phyloP scores from a whole-genome alignment of 352 stramenopile genomes.

The Hyaloperonospora brassicae region DNA sequence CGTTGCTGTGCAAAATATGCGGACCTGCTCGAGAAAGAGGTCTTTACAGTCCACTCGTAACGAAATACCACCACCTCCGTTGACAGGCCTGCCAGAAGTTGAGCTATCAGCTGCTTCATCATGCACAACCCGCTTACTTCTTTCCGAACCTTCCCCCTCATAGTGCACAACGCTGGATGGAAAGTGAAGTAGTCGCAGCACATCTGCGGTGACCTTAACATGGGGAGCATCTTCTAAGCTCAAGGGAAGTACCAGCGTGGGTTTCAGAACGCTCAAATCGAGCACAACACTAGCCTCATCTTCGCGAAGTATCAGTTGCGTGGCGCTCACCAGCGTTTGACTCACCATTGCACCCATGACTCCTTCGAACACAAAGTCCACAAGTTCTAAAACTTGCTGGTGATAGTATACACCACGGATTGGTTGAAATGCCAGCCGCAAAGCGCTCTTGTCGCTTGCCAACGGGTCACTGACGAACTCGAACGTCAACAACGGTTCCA shows the following conservation, averaged over 20 bases:
- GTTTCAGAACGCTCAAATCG: slow-evolving; percentile 44
- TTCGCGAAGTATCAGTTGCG: slow-evolving; percentile 60
- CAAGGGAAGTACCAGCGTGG: slow-evolving; percentile 60
- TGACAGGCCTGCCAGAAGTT: slow-evolving; percentile 9
- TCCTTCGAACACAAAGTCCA: slow-evolving; percentile 78
- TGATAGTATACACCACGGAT: slow-evolving; percentile 80
- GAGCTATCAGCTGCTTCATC: slow-evolving; percentile 15
- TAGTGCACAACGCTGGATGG: slow-evolving; percentile 54
- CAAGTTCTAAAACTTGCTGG: slow-evolving; percentile 75
- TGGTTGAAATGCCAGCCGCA: slow-evolving; percentile 50
- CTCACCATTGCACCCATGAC: slow-evolving; percentile 66
- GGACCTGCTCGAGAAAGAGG: slow-evolving; percentile 44
- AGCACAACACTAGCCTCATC: slow-evolving; percentile 50
- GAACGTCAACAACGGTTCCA: slow-evolving; percentile 22
- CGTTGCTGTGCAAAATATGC: slow-evolving; percentile 30
- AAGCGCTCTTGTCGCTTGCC: slow-evolving; percentile 30
- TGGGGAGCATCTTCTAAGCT: slow-evolving; percentile 44
- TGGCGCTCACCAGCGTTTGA: slow-evolving; percentile 60
- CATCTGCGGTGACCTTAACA: slow-evolving; percentile 47
- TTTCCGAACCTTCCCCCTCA: slow-evolving; percentile 22
- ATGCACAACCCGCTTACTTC: slow-evolving; percentile 28
- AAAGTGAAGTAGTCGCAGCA: slow-evolving; percentile 50
- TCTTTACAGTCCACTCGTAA: slow-evolving; percentile 34
- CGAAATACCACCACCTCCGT: slow-evolving; percentile 17
- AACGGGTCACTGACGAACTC: slow-evolving; percentile 17